Percentiles rank a stretch among this genome's conserved stretches.
These are phyloP conservation scores for Clavispora fructus DNA, from an alignment of 805 yeast species.

Conservation along the genomic window DNA sequence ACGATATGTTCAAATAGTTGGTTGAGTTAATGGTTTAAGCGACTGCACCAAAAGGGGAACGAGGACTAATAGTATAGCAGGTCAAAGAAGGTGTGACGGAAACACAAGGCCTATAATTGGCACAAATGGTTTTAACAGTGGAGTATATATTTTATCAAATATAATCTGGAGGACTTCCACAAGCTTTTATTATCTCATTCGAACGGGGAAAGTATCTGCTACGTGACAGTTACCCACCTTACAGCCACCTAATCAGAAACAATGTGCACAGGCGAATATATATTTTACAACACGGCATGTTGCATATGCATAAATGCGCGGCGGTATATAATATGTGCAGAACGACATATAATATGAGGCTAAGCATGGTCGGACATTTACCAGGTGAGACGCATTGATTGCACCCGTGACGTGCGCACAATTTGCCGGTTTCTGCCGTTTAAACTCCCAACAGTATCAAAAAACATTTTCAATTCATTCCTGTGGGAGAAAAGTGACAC, in stretches of 20 bases:
- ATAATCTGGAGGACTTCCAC: background rate
- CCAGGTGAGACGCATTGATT: background rate
- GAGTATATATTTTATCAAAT: background rate
- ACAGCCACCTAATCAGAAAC: background rate
- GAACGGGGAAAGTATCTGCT: background rate
- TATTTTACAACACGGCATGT: background rate
- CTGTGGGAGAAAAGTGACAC: too few species aligned
- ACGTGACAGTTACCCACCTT: background rate
- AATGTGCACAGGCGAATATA: background rate
- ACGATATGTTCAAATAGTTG: too few species aligned
- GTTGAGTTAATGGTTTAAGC: too few species aligned
- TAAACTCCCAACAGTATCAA: too few species aligned
- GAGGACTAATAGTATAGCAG: too few species aligned
- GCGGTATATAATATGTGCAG: background rate
- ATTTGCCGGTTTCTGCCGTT: background rate
- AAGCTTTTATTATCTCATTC: background rate
- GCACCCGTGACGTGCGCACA: background rate
- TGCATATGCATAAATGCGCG: background rate
- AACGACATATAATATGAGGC: background rate
- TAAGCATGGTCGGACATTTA: background rate
- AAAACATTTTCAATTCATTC: too few species aligned
- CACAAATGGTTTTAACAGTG: background rate
- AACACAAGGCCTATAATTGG: background rate
- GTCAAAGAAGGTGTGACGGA: background rate
- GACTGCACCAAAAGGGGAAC: too few species aligned